Percentiles rank a stretch among this genome's conserved stretches.
phyloP scores from a whole-genome alignment of 2,329 filamentous ascomycete species.

The Fusarium lateritium region DNA sequence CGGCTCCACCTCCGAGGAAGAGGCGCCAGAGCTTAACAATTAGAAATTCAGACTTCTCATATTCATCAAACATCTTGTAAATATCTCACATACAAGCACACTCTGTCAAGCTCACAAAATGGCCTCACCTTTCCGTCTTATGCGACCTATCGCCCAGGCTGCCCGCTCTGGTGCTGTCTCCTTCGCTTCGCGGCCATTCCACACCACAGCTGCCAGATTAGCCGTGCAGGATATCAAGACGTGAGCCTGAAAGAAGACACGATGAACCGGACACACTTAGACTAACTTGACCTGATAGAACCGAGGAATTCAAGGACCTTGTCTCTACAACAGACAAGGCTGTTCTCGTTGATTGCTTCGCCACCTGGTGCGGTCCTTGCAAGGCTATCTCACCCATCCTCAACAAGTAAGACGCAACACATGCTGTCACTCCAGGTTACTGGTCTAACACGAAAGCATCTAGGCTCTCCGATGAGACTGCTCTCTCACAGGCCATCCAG shows the following conservation, averaged over 20 bases:
- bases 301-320: constrained; percentile 70
- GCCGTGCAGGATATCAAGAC: constrained; percentile 61
- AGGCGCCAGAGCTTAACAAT: constrained; percentile 32
- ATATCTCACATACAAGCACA: background rate
- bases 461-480: constrained; percentile 56
- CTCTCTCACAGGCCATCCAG: constrained; percentile 70
- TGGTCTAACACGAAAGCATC: background rate
- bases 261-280: background rate
- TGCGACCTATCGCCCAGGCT: constrained; percentile 40
- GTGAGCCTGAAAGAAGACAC: constrained; percentile 48
- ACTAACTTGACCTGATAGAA: constrained; percentile 59
- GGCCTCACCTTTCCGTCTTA: constrained; percentile 37
- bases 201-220: constrained; percentile 59
- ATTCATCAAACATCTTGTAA: constrained; percentile 9
- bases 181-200: constrained; percentile 48
- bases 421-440: too few relatives aligned
- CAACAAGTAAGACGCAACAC: constrained; percentile 44
- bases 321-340: constrained; percentile 67
- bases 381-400: constrained; percentile 88
- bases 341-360: constrained; percentile 78
- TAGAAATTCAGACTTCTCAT: constrained; percentile 36
- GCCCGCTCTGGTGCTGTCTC: constrained; percentile 34
- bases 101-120: constrained; percentile 25
- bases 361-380: constrained; percentile 93
- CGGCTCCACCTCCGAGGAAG: constrained; percentile 26